phyloP scores from a whole-genome alignment of 1,284 basidiomycete genomes.

The Neolentinus lepideus region DNA sequence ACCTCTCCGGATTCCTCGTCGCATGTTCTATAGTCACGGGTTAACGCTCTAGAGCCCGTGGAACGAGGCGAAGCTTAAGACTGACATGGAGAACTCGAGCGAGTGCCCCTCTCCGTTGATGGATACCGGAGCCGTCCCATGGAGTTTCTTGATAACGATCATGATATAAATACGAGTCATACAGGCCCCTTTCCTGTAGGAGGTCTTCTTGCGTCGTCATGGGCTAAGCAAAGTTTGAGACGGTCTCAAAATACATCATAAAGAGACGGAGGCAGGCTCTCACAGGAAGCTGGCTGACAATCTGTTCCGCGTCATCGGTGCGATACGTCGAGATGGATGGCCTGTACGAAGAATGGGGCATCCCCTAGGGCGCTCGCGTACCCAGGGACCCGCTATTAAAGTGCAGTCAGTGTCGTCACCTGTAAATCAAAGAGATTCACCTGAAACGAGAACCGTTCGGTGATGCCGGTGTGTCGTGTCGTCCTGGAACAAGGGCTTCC shows the following conservation, averaged over 20 bases:
- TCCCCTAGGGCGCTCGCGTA: background rate
- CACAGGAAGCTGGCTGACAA: constrained; percentile 1
- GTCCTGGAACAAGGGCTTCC: background rate
- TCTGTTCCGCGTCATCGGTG: background rate
- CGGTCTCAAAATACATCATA: background rate
- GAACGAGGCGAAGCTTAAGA: background rate
- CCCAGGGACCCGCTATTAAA: background rate
- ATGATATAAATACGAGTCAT: background rate
- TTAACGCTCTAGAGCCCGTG: background rate
- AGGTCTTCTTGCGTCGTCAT: constrained; percentile 2
- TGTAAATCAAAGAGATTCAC: background rate
- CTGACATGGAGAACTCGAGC: background rate
- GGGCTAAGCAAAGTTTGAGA: background rate
- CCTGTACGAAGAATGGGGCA: background rate
- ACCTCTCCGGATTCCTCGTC: background rate
- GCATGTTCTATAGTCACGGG: background rate
- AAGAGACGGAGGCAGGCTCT: background rate
- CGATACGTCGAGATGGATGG: background rate
- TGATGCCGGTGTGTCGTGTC: background rate
- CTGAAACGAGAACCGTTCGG: background rate
- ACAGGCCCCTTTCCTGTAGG: background rate
- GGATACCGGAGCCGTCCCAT: background rate
- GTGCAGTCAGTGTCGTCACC: background rate
- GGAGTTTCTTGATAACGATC: background rate
- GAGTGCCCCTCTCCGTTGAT: background rate